These are phyloP conservation scores for Sordariomycetes sp. DNA, from an alignment of 2,329 filamentous ascomycete genomes.

Conservation along the genomic window DNA sequence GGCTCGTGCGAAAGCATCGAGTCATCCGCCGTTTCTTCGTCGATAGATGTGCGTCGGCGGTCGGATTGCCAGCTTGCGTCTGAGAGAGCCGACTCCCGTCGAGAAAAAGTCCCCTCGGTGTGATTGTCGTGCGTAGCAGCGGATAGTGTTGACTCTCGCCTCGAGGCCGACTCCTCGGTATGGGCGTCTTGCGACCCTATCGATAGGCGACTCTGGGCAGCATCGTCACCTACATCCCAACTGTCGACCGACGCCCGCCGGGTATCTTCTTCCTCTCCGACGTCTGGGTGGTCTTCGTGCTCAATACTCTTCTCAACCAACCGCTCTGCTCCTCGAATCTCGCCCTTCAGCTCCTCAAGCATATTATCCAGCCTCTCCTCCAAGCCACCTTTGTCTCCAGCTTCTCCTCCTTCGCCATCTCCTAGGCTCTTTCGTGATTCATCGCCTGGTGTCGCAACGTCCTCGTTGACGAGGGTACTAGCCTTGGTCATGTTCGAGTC, in stretches of 20 bases:
- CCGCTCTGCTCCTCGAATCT: no score
- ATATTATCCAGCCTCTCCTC: conserved; percentile 1
- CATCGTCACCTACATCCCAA: neutral
- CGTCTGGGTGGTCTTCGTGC: neutral
- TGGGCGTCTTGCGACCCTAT: no score
- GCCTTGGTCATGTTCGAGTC: conserved; percentile 6
- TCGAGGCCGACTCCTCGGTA: conserved; percentile 1
- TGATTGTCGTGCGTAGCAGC: neutral
- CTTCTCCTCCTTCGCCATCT: neutral
- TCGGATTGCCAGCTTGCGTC: no score
- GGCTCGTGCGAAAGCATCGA: no score
- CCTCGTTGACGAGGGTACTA: conserved; percentile 5
- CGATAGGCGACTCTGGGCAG: neutral
- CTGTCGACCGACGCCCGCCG: neutral
- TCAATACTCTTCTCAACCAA: no score
- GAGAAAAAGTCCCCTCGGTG: no score
- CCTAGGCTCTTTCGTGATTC: conserved; percentile 3
- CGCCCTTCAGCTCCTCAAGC: conserved; percentile 1
- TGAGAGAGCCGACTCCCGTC: neutral
- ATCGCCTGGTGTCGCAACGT: neutral
- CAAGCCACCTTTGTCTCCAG: no score
- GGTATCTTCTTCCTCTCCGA: no score
- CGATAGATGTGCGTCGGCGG: no score
- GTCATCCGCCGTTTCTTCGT: no score
- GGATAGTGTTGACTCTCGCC: conserved; percentile 3